Evolutionary conservation across 2,329 filamentous ascomycete species (phyloP).

Genomic region (Paracorniculantispora psalliotae): DNA sequence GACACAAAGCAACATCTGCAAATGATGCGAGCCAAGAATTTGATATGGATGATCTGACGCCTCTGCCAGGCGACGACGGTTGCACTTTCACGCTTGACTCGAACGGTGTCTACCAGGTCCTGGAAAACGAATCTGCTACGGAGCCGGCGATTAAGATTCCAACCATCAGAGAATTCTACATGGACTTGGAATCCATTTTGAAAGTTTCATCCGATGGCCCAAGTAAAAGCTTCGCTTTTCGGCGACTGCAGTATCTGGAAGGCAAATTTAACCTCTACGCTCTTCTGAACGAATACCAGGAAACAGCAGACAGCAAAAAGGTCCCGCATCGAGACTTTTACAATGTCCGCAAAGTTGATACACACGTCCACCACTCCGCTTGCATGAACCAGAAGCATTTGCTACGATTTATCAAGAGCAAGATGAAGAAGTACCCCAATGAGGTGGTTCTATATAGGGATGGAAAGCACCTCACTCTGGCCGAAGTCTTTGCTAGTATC

Average conservation of each 20-base stretch:
- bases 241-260: slow-evolving; percentile 89
- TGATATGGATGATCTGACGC: slow-evolving; percentile 69
- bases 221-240: slow-evolving; percentile 94
- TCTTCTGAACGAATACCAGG: slow-evolving; percentile 93
- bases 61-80: slow-evolving; percentile 64
- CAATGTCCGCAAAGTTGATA: slow-evolving; percentile 97
- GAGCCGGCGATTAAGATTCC: slow-evolving; percentile 78
- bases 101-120: slow-evolving; percentile 89
- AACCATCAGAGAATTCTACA: slow-evolving; percentile 90
- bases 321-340: slow-evolving; percentile 98
- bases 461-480: slow-evolving; percentile 83
- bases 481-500: slow-evolving; percentile 94
- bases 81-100: slow-evolving; percentile 76
- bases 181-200: slow-evolving; percentile 83
- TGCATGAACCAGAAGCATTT: slow-evolving; percentile 99
- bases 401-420: slow-evolving; percentile 97
- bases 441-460: slow-evolving; percentile 91
- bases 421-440: slow-evolving; percentile 97
- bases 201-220: slow-evolving; percentile 92
- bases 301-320: slow-evolving; percentile 95
- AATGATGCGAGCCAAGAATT: slow-evolving; percentile 92
- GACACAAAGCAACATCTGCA: slow-evolving; percentile 72
- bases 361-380: slow-evolving; percentile 96
- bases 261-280: slow-evolving; percentile 95
- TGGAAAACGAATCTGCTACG: slow-evolving; percentile 60